Base-by-base conservation (phyloP, 129 eudicot genomes). In the Oenanthe sinensis region DNA sequence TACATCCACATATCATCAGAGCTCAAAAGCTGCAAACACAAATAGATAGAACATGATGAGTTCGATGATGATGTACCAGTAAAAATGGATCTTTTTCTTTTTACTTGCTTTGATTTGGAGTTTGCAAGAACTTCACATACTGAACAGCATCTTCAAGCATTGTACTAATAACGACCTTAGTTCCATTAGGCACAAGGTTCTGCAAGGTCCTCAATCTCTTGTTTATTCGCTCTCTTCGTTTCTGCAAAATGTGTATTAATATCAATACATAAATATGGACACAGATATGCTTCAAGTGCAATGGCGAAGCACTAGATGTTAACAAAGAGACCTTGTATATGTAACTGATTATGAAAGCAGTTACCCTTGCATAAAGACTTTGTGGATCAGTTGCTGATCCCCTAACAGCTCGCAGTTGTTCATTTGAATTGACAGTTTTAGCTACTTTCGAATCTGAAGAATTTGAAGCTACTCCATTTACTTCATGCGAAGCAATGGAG, bases 141-240 rank as follows among this genome's bases (percentile, higher is more conserved):
- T 81, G 74, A 48, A 88, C 91, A 65, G 87, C 97, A 79, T 91
- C 97, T 77, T 89, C 93, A 60, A 89, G 91, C 97, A 91, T 91
- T 74, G 97, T 88, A 87, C 96, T 91, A 33, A 91, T 91, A 37
- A 85, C 96, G 84, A 91, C 97, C 89, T 91, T 91, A 42, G 95
- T 89, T 78, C 95, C 97, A 80, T 91, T 91, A 17, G 97, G 97
- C 72, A 91, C 92, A 76, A 91, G 92, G 52, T 76, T 83, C 73
- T 91, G 97, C 67, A 91, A 81, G 63, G 83, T 88, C 81, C 89
- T 91, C 75, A 89, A 79, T 62, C 92, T 83, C 80, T 91, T 91
- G n/a, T 89, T 89, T 74, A 89, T 91, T 79, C 89, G 74, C 72
- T 91, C 92, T 85, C 96, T 86, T 81, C 97, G 85, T 76, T 88